phyloP scores from a whole-genome alignment of 768 basidiomycete species.

The Daedaleopsis nitida region DNA sequence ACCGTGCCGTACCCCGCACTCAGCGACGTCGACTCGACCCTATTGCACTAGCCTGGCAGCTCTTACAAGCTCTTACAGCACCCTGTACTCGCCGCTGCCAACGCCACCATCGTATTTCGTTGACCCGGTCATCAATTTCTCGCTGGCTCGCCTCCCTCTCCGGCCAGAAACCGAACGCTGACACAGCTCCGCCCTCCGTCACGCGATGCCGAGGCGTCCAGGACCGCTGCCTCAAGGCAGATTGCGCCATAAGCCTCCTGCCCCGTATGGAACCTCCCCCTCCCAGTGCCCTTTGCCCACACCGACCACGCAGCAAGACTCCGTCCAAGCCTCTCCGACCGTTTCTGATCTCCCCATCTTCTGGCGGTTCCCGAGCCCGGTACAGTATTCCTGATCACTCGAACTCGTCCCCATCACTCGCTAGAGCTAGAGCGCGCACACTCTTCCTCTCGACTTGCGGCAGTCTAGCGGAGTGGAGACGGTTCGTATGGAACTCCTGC shows the following conservation, averaged over 20 bases:
- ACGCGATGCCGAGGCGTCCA: conserved; percentile 17
- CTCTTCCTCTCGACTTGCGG: too few relatives aligned
- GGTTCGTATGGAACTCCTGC: not conserved
- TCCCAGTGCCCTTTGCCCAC: conserved; percentile 26
- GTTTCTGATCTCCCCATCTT: conserved; percentile 12
- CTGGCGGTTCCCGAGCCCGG: conserved; percentile 17
- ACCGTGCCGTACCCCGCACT: not conserved
- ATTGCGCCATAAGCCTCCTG: conserved; percentile 20
- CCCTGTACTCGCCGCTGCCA: conserved; percentile 2
- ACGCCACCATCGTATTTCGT: conserved; percentile 15
- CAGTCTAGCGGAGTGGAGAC: not conserved
- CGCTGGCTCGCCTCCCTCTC: not conserved
- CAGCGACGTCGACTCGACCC: not conserved
- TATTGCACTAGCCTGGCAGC: too few relatives aligned
- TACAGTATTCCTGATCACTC: conserved; percentile 3
- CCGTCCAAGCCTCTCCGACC: not conserved
- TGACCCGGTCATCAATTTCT: conserved; percentile 13
- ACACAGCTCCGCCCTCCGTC: conserved; percentile 17
- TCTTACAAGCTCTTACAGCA: conserved; percentile 4
- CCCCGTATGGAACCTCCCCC: conserved; percentile 9
- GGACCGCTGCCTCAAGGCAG: conserved; percentile 23
- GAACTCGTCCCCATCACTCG: not conserved
- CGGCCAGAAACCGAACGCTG: conserved; percentile 8
- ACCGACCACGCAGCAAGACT: conserved; percentile 16
- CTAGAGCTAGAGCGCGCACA: too few relatives aligned